Conservation (phyloP, 768 basidiomycete genomes). For the Tylopilus vinaceipallidus region DNA sequence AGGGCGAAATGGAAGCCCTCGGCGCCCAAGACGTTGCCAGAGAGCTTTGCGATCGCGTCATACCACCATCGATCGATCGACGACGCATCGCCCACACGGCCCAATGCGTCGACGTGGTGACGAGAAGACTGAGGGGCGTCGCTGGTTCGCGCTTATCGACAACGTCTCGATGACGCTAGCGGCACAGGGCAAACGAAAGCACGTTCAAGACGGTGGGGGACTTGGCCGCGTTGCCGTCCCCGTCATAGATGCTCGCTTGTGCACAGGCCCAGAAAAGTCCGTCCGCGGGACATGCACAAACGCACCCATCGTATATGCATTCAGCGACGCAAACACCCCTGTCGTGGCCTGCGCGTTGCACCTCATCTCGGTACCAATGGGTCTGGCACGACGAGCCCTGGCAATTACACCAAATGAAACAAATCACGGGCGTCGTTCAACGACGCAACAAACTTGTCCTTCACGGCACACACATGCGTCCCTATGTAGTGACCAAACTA, state of each 20-base stretch:
- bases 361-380: neutral
- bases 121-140: too few species aligned
- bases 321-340: neutral
- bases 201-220: neutral
- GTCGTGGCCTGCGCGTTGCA: neutral
- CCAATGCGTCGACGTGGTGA: too few species aligned
- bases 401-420: neutral
- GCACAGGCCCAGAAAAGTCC: neutral
- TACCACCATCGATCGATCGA: too few species aligned
- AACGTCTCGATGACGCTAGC: too few species aligned
- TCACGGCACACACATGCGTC: neutral
- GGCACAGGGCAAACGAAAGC: neutral
- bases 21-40: too few species aligned
- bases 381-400: too few species aligned
- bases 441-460: neutral
- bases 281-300: neutral
- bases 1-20: too few species aligned
- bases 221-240: too few species aligned
- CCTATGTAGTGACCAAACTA: neutral
- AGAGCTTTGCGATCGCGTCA: too few species aligned
- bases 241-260: too few species aligned
- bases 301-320: neutral
- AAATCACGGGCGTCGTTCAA: constrained; percentile 9
- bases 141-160: too few species aligned
- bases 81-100: too few species aligned